Evolutionary conservation across 73 alveolate genomes (phyloP).

Genomic region (Tetrahymena thermophila): DNA sequence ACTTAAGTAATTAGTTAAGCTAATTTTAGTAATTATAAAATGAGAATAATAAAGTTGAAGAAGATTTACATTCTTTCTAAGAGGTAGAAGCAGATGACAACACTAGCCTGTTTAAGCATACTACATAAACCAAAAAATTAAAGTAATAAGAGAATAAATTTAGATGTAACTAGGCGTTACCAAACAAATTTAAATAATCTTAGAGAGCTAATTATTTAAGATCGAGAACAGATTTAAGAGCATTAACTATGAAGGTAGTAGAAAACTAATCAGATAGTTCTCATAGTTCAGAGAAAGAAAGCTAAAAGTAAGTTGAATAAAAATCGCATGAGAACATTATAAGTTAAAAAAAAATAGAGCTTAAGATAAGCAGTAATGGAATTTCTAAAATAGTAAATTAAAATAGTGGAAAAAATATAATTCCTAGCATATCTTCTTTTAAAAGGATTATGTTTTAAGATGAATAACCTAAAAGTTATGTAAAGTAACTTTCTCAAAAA

Average conservation of each 20-base stretch:
- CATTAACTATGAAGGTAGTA: background rate
- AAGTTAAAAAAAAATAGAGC: background rate
- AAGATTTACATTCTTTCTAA: background rate
- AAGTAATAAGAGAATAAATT: background rate
- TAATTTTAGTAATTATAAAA: background rate
- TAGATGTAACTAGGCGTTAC: background rate
- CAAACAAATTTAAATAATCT: background rate
- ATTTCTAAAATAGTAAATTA: background rate
- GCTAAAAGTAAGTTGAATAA: background rate
- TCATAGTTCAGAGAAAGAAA: background rate
- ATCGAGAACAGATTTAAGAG: background rate
- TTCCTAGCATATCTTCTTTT: background rate
- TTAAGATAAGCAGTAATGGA: background rate
- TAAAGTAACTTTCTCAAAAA: background rate
- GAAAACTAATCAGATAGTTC: background rate
- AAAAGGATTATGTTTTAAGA: background rate
- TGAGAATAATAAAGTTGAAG: background rate
- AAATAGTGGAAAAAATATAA: background rate
- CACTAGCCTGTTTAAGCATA: background rate
- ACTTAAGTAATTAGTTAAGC: background rate
- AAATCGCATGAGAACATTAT: background rate
- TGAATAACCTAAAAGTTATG: background rate
- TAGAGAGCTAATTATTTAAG: too few species aligned
- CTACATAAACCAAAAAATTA: background rate
- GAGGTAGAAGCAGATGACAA: background rate